Evolutionary conservation across 2,329 filamentous ascomycete species (phyloP), one percentile per base, ranked within the genome.

Genomic region (Xylariaceae sp.): DNA sequence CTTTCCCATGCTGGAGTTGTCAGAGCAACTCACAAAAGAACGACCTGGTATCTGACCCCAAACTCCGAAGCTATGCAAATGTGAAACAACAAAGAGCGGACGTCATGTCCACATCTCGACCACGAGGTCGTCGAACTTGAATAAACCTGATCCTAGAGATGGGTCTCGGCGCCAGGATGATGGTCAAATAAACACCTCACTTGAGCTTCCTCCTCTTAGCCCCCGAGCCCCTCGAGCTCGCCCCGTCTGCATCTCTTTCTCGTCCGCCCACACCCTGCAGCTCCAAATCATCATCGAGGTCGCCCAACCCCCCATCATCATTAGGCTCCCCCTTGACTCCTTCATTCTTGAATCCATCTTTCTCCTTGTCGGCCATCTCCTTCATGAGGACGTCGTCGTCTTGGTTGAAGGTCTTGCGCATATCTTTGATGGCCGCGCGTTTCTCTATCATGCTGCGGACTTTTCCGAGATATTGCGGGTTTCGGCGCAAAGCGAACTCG

Each of bases 371-470:
- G 3, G 49, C 58, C 52, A 56, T 53, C 39, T 60, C 57, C 49
- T 60, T 58, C 35, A 54, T 55, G 4, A 78, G 70, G 12, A 72
- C 73, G 49, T 84, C 84, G 64, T 85, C 83, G 58, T 86, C 85
- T 45, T 81, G 81, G 62, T 85, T 80, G 57, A 91, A 81, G 45
- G 83, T 81, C 73, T 91, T 90, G 54, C 90, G 77, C 45, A 89
- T 87, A 62, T 87, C 82, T 67, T 94, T 94, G 55, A 97, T 83
- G 65, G 90, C 85, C 65, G 85, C 85, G 60, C 95, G 90, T 76
- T 92, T 91, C 69, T 89, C 87, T 58, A 96, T 80, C 64, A 95
- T 82, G 72, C 96, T 90, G 66, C 89, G 84, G 47, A 97, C 90
- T 62, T 92, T 85, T 43, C 94, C 94, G 39, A 97, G 76, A 66